A percentile compares a stretch with the other conserved stretches of the same genome.
Conservation (phyloP, 139 green algal species). For the Chloropicon primus region DNA sequence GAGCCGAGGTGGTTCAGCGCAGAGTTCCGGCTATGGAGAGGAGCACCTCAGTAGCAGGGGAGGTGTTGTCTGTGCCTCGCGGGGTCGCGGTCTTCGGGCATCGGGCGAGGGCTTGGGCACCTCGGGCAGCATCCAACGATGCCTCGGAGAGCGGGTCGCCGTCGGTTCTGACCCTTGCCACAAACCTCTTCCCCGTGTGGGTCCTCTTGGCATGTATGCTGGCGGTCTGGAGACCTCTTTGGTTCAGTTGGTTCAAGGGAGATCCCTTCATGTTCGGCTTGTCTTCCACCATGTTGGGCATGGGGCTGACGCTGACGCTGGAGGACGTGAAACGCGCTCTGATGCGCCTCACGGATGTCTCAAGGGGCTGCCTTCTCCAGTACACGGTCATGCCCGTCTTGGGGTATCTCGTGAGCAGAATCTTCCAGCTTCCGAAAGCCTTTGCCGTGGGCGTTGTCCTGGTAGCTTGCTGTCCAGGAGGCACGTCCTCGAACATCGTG, state of each 20-base stretch:
- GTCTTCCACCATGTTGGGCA: conserved; percentile 49
- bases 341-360: not conserved
- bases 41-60: too few relatives aligned
- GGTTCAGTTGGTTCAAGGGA: conserved; percentile 29
- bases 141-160: not conserved
- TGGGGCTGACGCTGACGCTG: conserved; percentile 50
- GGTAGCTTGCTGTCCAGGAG: conserved; percentile 41
- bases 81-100: too few relatives aligned
- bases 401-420: conserved; percentile 33
- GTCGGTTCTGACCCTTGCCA: not conserved
- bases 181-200: conserved; percentile 15
- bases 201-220: conserved; percentile 3
- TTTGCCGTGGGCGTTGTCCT: conserved; percentile 37
- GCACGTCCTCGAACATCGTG: conserved; percentile 62
- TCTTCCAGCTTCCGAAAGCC: conserved; percentile 15
- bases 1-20: too few relatives aligned
- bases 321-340: conserved; percentile 17
- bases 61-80: too few relatives aligned
- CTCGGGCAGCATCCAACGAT: too few relatives aligned
- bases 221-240: conserved; percentile 2
- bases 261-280: conserved; percentile 28
- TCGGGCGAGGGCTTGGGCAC: too few relatives aligned
- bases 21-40: too few relatives aligned
- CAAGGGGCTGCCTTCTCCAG: conserved; percentile 34
- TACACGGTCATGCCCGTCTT: conserved; percentile 64